Percentiles rank a stretch among this genome's conserved stretches.
Evolutionary conservation across 2,329 filamentous ascomycete species (phyloP).

Genomic region (Zymoseptoria pseudotritici): DNA sequence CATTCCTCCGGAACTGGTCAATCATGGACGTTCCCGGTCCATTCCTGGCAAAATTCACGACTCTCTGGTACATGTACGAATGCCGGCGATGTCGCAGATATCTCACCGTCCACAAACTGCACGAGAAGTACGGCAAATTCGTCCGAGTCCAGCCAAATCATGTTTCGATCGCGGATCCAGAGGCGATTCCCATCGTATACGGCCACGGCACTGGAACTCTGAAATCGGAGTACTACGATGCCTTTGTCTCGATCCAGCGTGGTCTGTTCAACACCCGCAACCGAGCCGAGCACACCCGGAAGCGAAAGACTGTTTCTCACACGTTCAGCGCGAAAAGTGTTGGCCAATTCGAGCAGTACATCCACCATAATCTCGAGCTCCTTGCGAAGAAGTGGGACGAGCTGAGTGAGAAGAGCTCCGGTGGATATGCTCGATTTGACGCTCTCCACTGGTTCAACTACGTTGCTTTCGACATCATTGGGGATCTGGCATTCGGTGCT

Average conservation of each 20-base stretch:
- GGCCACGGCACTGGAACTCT: slow-evolving; percentile 51
- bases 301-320: slow-evolving; percentile 81
- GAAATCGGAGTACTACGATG: slow-evolving; percentile 72
- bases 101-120: slow-evolving; percentile 59
- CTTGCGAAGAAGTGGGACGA: slow-evolving; percentile 68
- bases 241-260: slow-evolving; percentile 78
- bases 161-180: slow-evolving; percentile 70
- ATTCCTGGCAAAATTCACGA: slow-evolving; percentile 60
- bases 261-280: slow-evolving; percentile 87
- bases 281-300: slow-evolving; percentile 73
- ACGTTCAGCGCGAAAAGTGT: slow-evolving; percentile 79
- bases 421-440: slow-evolving; percentile 48
- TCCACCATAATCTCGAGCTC: slow-evolving; percentile 67
- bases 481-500: slow-evolving; percentile 47
- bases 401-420: slow-evolving; percentile 47
- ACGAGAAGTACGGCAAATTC: slow-evolving; percentile 69
- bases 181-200: slow-evolving; percentile 69
- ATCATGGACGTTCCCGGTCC: slow-evolving; percentile 53
- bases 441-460: slow-evolving; percentile 70
- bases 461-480: slow-evolving; percentile 75
- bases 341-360: slow-evolving; percentile 71
- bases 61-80: slow-evolving; percentile 68
- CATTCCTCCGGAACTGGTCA: slow-evolving; percentile 53
- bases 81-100: slow-evolving; percentile 53
- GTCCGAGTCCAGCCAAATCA: slow-evolving; percentile 81